Evolutionary conservation across 2,329 filamentous ascomycete species (phyloP).

Genomic region (Aspergillus sp.): DNA sequence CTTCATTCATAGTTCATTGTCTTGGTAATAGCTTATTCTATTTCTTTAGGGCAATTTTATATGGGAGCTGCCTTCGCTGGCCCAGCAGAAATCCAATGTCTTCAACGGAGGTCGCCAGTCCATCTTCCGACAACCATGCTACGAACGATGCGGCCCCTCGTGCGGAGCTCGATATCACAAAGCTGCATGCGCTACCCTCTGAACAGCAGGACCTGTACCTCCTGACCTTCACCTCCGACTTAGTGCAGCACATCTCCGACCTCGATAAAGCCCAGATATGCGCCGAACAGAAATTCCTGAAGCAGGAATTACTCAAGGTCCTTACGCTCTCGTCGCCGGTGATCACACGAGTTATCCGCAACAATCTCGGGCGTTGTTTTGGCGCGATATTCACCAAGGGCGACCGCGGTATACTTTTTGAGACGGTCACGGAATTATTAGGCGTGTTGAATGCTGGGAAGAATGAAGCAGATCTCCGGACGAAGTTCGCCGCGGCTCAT

Average conservation of each 20-base stretch:
- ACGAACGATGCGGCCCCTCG: constrained; percentile 33
- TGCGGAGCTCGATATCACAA: constrained; percentile 78
- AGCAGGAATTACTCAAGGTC: constrained; percentile 92
- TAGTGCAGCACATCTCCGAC: constrained; percentile 72
- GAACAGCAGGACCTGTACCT: constrained; percentile 97
- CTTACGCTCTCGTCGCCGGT: constrained; percentile 77
- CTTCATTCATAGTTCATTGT: not conserved
- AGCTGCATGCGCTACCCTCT: constrained; percentile 82
- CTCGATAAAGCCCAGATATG: constrained; percentile 79
- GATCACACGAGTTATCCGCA: constrained; percentile 84
- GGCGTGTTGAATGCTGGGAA: constrained; percentile 72
- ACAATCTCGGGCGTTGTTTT: constrained; percentile 82
- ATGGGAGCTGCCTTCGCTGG: constrained; percentile 16
- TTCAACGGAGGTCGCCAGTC: constrained; percentile 33
- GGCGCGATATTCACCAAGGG: constrained; percentile 79
- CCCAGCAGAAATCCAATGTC: constrained; percentile 35
- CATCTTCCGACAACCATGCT: constrained; percentile 33
- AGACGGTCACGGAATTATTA: constrained; percentile 87
- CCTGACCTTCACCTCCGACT: constrained; percentile 79
- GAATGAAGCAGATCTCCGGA: constrained; percentile 71
- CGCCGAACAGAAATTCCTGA: constrained; percentile 85
- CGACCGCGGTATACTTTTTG: constrained; percentile 87
- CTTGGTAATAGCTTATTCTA: constrained; percentile 3
- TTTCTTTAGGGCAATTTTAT: constrained; percentile 2
- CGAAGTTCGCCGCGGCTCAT: constrained; percentile 82